A percentile compares a stretch with the other conserved stretches of the same genome.
Evolutionary conservation across 768 basidiomycete genomes (phyloP).

Genomic region (Calvatia gigantea): DNA sequence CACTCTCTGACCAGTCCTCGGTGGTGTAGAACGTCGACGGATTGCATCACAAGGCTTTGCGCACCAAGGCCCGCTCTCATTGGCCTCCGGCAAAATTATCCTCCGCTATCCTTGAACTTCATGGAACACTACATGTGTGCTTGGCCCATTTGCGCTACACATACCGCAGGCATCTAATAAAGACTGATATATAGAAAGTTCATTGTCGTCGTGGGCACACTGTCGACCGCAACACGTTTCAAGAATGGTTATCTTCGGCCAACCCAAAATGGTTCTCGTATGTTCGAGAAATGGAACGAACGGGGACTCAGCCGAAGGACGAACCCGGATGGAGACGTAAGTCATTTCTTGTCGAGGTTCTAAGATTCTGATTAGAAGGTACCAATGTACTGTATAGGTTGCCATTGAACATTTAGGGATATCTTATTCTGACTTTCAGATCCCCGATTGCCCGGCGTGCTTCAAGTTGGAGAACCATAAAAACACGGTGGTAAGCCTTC

Average conservation of each 20-base stretch:
- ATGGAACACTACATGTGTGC: constrained; percentile 79
- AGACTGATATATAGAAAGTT: constrained; percentile 48
- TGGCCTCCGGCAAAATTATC: constrained; percentile 36
- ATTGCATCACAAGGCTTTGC: constrained; percentile 79
- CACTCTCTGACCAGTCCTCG: not conserved
- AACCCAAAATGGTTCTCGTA: constrained; percentile 82
- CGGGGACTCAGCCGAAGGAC: constrained; percentile 64
- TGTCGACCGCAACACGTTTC: constrained; percentile 66
- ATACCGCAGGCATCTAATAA: not conserved
- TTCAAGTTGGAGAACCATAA: constrained; percentile 47
- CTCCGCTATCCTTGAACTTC: constrained; percentile 70
- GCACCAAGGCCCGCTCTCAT: constrained; percentile 22
- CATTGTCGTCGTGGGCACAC: constrained; percentile 73
- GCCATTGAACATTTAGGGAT: constrained; percentile 68
- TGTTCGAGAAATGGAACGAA: constrained; percentile 57
- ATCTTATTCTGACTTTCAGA: constrained; percentile 70
- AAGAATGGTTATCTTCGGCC: constrained; percentile 61
- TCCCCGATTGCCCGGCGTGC: constrained; percentile 78
- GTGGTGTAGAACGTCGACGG: constrained; percentile 79
- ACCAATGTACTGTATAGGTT: constrained; percentile 63
- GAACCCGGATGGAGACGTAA: constrained; percentile 92
- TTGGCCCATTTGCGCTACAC: not conserved
- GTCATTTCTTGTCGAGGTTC: too few relatives aligned
- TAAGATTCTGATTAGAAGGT: too few relatives aligned
- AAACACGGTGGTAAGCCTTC: constrained; percentile 53